Conservation (phyloP, 306 rosid genomes). For the Carpinus fangiana region DNA sequence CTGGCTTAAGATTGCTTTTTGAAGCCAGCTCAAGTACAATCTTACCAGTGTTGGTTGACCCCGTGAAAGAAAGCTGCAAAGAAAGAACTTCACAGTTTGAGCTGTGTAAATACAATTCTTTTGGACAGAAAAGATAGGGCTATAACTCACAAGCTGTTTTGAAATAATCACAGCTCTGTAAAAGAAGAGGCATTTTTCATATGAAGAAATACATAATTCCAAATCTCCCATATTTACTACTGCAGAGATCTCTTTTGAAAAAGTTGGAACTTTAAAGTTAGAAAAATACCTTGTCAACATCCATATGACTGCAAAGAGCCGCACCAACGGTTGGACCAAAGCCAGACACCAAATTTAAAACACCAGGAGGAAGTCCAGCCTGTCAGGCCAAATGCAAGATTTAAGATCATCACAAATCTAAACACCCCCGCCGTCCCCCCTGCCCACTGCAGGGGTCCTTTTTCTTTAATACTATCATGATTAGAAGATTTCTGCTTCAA, state of each 20-base stretch:
- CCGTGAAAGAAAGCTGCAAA: constrained; percentile 77
- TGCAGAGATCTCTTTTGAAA: not conserved
- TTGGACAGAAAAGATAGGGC: not conserved
- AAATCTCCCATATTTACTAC: not conserved
- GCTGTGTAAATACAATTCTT: constrained; percentile 9
- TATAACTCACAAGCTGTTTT: not conserved
- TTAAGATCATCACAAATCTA: not conserved
- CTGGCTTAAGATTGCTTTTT: constrained; percentile 69
- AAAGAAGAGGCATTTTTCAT: too few relatives aligned
- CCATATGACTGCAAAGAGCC: constrained; percentile 72
- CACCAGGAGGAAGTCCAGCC: constrained; percentile 89
- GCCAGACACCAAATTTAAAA: constrained; percentile 65
- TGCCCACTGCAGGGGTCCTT: too few relatives aligned
- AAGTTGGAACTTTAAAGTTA: not conserved
- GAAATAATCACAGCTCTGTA: not conserved
- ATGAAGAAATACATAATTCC: not conserved
- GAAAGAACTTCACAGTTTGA: constrained; percentile 3
- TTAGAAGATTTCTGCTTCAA: not conserved
- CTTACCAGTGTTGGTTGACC: constrained; percentile 70
- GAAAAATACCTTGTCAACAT: constrained; percentile 65
- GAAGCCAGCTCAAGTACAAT: constrained; percentile 51
- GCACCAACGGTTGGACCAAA: constrained; percentile 81
- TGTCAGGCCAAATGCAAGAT: constrained; percentile 9
- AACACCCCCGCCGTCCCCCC: too few relatives aligned
- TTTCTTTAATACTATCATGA: not conserved